phyloP scores from a whole-genome alignment of 2,329 filamentous ascomycete genomes.

The Fusarium fujikuroi region DNA sequence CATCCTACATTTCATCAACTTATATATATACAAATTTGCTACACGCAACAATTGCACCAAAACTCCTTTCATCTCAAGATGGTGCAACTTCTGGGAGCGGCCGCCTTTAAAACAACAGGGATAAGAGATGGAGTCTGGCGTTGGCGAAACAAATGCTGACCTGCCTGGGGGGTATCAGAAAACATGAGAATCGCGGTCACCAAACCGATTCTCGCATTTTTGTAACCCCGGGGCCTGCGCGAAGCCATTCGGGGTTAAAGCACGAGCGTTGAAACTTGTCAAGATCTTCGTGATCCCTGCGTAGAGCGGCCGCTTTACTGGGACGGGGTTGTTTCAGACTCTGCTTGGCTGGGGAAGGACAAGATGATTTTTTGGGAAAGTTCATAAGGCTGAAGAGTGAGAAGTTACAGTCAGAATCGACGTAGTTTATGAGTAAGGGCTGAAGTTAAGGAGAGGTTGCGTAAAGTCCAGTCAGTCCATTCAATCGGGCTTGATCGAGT shows the following conservation, averaged over 20 bases:
- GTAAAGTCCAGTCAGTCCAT: not conserved
- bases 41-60: not conserved
- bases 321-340: slow-evolving; percentile 18
- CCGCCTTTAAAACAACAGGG: slow-evolving; percentile 28
- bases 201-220: not conserved
- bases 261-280: not conserved
- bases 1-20: not conserved
- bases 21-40: slow-evolving; percentile 10
- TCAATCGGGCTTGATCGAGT: not conserved
- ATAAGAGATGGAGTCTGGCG: not conserved
- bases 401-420: too few relatives aligned
- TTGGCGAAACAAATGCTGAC: slow-evolving; percentile 33
- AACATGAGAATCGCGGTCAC: too few relatives aligned
- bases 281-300: slow-evolving; percentile 32
- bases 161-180: not conserved
- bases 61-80: slow-evolving; percentile 39
- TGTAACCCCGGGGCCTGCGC: not conserved
- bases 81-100: slow-evolving; percentile 28
- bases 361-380: not conserved
- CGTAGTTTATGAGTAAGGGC: too few relatives aligned
- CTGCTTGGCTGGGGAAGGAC: not conserved
- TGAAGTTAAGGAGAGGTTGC: not conserved
- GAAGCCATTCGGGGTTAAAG: slow-evolving; percentile 13
- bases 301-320: slow-evolving; percentile 19
- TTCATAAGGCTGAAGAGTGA: not conserved